Conservation (phyloP, 192 early-diverging fungal species). For the Pilobolus umbonatus region DNA sequence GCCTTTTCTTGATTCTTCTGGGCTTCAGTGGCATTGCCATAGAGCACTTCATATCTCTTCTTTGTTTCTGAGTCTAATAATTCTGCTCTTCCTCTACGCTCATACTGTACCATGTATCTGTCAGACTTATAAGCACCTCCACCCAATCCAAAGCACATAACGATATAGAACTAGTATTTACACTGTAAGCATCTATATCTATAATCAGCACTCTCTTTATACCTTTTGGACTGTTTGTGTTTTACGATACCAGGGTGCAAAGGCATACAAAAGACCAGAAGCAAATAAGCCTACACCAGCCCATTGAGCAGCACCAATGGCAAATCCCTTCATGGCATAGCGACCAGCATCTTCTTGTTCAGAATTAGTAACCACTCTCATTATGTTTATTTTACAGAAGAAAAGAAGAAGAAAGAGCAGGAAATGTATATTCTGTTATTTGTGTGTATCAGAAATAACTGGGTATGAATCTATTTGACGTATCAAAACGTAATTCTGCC, state of each 20-base stretch:
- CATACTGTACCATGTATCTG: slow-evolving; percentile 37
- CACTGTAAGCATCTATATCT: neutral
- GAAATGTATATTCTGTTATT: neutral
- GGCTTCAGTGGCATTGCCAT: slow-evolving; percentile 20
- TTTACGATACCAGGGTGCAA: slow-evolving; percentile 29
- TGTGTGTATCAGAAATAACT: neutral
- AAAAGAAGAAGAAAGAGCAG: neutral
- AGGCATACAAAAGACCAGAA: slow-evolving; percentile 19
- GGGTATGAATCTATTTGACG: too few species aligned
- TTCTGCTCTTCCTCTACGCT: slow-evolving; percentile 32
- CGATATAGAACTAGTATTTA: slow-evolving; percentile 32
- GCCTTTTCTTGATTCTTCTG: slow-evolving; percentile 10
- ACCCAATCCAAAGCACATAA: slow-evolving; percentile 34
- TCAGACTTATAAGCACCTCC: slow-evolving; percentile 37
- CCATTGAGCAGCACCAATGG: slow-evolving; percentile 35
- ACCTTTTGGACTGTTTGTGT: slow-evolving; percentile 35
- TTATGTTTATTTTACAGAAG: neutral
- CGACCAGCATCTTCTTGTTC: slow-evolving; percentile 31
- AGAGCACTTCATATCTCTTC: slow-evolving; percentile 29
- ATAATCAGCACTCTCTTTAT: neutral
- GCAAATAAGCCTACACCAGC: slow-evolving; percentile 33
- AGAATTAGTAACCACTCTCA: slow-evolving; percentile 33
- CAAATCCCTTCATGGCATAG: slow-evolving; percentile 40
- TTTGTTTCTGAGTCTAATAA: slow-evolving; percentile 27
- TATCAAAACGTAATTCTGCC: too few species aligned